Evolutionary conservation across 805 yeast species (phyloP), one percentile per base, ranked within the genome.

Genomic region (Saccharomycopsis sp.): DNA sequence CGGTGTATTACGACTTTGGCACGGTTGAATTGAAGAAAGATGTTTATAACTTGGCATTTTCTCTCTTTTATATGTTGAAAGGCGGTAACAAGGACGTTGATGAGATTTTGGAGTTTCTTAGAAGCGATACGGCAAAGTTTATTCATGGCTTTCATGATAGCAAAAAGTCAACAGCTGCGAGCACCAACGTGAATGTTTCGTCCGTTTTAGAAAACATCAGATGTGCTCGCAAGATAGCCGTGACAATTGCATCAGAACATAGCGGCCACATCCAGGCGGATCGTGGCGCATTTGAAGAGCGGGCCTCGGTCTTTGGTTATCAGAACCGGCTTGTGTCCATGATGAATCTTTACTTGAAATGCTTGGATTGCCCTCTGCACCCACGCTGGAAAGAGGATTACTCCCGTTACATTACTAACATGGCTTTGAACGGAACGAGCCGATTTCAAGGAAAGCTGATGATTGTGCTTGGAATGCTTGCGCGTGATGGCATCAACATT

Each of bases 91-190:
- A 46, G 25, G 26, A 62, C 63, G 35, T 57, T 55, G 2, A 63
- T 68, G 2, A 62, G n/a, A 4, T 40, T 7, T 30, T 73, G 29
- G 61, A 58, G 7, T 60, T 63, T 38, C 62, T 73, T 37, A 65
- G 71, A 47, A 70, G 75, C 15, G 77, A 73, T 34, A 56, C 78
- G 46, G 75, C 71, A 15, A 68, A 64, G 44, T 65, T 75, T 71
- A 53, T 75, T 23, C 74, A 74, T 57, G 80, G 80, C 0, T 53
- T 73, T 38, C 69, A 70, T 1, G 61, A 74, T 46, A 62, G 60
- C 13, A 59, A 55, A 15, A 46, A 55, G 30, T 47, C 56, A 26
- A 44, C 40, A 13, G 9, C 43, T 6, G 6, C 36, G 8, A n/a
- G 10, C 16, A n/a, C 5, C 4, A 21, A 6, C 10, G 27, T 25